Evolutionary conservation across 2,329 filamentous ascomycete genomes (phyloP).

Genomic region (Pseudogymnoascus sp.): DNA sequence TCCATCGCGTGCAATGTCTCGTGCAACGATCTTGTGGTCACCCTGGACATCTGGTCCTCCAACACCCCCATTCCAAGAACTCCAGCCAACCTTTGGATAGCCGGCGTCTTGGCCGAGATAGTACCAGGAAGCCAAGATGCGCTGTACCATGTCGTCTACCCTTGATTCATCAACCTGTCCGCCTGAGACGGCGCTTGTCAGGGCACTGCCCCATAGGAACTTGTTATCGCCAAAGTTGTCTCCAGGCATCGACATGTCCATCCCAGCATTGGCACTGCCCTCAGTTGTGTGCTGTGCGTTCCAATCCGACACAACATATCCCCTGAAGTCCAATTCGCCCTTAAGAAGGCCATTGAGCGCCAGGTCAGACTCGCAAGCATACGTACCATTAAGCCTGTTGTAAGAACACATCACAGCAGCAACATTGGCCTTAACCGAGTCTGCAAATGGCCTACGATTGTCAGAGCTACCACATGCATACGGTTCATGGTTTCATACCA

Average conservation of each 20-base stretch:
- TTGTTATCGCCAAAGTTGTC: slow-evolving; percentile 45
- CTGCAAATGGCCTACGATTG: slow-evolving; percentile 48
- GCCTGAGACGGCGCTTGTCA: slow-evolving; percentile 45
- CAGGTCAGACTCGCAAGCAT: slow-evolving; percentile 57
- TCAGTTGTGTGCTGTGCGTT: slow-evolving; percentile 66
- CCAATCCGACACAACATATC: slow-evolving; percentile 68
- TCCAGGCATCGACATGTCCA: slow-evolving; percentile 78
- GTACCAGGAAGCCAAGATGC: slow-evolving; percentile 58
- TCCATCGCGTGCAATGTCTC: slow-evolving; percentile 46
- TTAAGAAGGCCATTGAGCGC: slow-evolving; percentile 57
- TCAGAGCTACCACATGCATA: slow-evolving; percentile 17
- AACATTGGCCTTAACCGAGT: slow-evolving; percentile 58
- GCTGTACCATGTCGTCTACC: slow-evolving; percentile 58
- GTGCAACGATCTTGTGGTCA: slow-evolving; percentile 55
- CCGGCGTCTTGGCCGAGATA: slow-evolving; percentile 41
- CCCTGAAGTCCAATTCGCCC: slow-evolving; percentile 67
- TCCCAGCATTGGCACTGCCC: slow-evolving; percentile 55
- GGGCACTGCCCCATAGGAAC: slow-evolving; percentile 48
- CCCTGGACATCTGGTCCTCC: slow-evolving; percentile 43
- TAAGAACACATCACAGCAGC: slow-evolving; percentile 66
- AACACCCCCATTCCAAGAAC: slow-evolving; percentile 27
- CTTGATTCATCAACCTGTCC: slow-evolving; percentile 51
- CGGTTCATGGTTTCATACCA: slow-evolving; percentile 36
- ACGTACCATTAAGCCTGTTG: slow-evolving; percentile 63
- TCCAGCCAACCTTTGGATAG: slow-evolving; percentile 44